phyloP scores from a whole-genome alignment of 2,329 filamentous ascomycete species.

The Madurella fahalii region DNA sequence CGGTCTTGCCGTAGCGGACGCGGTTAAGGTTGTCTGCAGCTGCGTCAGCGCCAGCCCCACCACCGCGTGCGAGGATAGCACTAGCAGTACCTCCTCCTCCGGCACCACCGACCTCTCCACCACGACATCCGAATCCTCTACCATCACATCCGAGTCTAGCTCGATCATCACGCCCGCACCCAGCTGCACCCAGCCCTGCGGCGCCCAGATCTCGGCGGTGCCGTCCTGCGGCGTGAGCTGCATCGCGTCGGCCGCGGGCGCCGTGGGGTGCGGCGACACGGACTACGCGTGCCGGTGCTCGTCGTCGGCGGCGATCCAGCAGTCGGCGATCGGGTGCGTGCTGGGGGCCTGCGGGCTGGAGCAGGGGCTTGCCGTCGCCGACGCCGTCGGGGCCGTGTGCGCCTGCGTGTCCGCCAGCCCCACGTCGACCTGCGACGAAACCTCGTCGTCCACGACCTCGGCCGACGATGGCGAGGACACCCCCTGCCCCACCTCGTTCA shows the following conservation, averaged over 20 bases:
- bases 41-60: constrained; percentile 8
- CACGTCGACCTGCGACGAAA: no score
- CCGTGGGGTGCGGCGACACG: neutral
- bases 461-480: neutral
- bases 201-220: neutral
- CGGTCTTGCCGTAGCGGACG: neutral
- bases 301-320: neutral
- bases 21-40: neutral
- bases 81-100: neutral
- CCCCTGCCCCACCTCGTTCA: no score
- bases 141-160: no score
- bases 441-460: no score
- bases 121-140: neutral
- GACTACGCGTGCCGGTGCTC: constrained; percentile 9
- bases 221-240: constrained; percentile 3
- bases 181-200: neutral
- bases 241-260: constrained; percentile 3
- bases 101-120: neutral
- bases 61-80: neutral
- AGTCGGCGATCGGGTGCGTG: neutral
- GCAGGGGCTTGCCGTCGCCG: no score
- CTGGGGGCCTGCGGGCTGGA: neutral
- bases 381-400: no score
- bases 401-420: no score
- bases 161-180: no score